Conservation (phyloP, 768 basidiomycete genomes). For the Termitomyces titanicus region DNA sequence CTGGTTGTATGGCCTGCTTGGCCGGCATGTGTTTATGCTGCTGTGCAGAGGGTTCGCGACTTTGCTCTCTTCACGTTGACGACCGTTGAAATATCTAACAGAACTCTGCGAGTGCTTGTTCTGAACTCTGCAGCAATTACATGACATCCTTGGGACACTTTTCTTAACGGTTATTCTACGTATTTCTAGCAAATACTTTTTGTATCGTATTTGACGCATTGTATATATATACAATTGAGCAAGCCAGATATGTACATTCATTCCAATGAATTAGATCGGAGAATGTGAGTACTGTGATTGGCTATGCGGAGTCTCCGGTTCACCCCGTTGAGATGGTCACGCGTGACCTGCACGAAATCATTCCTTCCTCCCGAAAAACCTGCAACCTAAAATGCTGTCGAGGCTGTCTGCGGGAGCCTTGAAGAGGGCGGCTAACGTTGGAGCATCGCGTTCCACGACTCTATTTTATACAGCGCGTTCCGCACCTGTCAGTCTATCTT, state of each 20-base stretch:
- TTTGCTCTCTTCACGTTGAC: background rate
- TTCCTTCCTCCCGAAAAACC: constrained; percentile 41
- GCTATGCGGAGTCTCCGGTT: constrained; percentile 39
- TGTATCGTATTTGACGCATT: background rate
- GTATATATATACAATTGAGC: too few relatives aligned
- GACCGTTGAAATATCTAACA: constrained; percentile 22
- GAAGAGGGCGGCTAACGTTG: constrained; percentile 49
- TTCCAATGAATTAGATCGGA: constrained; percentile 18
- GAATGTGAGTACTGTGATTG: constrained; percentile 27
- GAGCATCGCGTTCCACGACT: constrained; percentile 41
- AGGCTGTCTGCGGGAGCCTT: constrained; percentile 77
- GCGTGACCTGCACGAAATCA: constrained; percentile 40
- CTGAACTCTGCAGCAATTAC: constrained; percentile 20
- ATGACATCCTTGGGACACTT: background rate
- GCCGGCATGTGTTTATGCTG: constrained; percentile 64
- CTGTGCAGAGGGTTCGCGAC: constrained; percentile 59
- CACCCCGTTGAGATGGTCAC: constrained; percentile 41
- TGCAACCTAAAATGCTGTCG: constrained; percentile 70
- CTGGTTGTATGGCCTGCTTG: constrained; percentile 60
- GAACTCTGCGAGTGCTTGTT: constrained; percentile 78
- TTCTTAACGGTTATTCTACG: constrained; percentile 2
- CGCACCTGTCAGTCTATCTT: constrained; percentile 40
- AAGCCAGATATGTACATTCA: too few relatives aligned
- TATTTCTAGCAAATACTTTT: constrained; percentile 6
- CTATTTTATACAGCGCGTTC: constrained; percentile 41